A percentile compares a stretch with the other conserved stretches of the same genome.
phyloP scores from a whole-genome alignment of 2,329 filamentous ascomycete species.

The Monosporascus sp. region DNA sequence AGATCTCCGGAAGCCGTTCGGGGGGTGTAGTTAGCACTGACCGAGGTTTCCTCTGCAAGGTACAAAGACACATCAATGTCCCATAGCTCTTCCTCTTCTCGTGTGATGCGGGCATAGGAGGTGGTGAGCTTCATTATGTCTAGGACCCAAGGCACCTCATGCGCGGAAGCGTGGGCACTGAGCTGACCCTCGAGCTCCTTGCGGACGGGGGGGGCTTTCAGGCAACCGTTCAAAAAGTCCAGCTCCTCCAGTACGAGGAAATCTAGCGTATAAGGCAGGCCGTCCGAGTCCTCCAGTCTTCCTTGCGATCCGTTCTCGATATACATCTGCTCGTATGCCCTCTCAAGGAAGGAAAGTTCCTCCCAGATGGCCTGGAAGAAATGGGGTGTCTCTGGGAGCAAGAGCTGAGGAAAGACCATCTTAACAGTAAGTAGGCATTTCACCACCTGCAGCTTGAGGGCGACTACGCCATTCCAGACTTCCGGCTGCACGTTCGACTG shows the following conservation, averaged over 20 bases:
- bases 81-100: slow-evolving; percentile 92
- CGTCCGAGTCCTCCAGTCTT: slow-evolving; percentile 82
- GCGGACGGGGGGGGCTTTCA: slow-evolving; percentile 82
- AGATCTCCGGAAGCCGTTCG: slow-evolving; percentile 89
- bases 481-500: slow-evolving; percentile 52
- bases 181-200: slow-evolving; percentile 83
- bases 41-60: slow-evolving; percentile 87
- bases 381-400: slow-evolving; percentile 74
- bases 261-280: slow-evolving; percentile 89
- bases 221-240: slow-evolving; percentile 87
- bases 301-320: slow-evolving; percentile 82
- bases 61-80: slow-evolving; percentile 95
- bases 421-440: slow-evolving; percentile 90
- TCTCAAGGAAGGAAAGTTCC: slow-evolving; percentile 70
- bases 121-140: slow-evolving; percentile 83
- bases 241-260: slow-evolving; percentile 90
- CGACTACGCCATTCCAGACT: slow-evolving; percentile 73
- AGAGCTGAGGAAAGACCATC: slow-evolving; percentile 71
- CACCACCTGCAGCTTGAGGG: slow-evolving; percentile 88
- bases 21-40: slow-evolving; percentile 93
- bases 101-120: slow-evolving; percentile 82
- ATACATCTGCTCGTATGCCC: slow-evolving; percentile 74
- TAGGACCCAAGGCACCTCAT: slow-evolving; percentile 72
- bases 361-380: slow-evolving; percentile 88
- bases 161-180: slow-evolving; percentile 50